Evolutionary conservation across 225 moss, liverwort and hornwort genomes (phyloP).

Genomic region (Takakia lepidozioides): DNA sequence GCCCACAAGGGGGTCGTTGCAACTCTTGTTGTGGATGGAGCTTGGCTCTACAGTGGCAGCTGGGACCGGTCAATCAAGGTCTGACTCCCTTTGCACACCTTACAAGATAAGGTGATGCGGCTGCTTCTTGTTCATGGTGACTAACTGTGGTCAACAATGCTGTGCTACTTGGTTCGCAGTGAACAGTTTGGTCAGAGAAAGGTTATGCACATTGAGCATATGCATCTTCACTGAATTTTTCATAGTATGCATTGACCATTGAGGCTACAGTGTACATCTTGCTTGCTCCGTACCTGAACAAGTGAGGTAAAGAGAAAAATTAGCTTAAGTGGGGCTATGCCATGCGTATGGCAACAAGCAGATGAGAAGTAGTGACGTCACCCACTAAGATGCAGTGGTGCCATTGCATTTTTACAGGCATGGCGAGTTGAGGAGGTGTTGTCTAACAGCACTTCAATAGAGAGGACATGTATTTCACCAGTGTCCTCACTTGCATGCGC

Average conservation of each 20-base stretch:
- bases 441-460: slow-evolving; percentile 13
- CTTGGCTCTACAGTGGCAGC: slow-evolving; percentile 79
- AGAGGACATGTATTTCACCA: slow-evolving; percentile 28
- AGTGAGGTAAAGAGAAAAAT: neutral
- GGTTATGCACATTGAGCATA: neutral
- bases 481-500: slow-evolving; percentile 28
- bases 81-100: slow-evolving; percentile 1
- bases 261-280: no score
- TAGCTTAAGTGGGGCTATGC: neutral
- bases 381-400: no score
- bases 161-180: slow-evolving; percentile 4
- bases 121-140: neutral
- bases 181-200: neutral
- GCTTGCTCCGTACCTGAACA: neutral
- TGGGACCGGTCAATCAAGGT: slow-evolving; percentile 91
- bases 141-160: neutral
- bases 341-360: neutral
- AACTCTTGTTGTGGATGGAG: slow-evolving; percentile 46
- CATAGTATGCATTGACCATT: neutral
- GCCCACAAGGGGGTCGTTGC: slow-evolving; percentile 74
- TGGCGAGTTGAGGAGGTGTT: slow-evolving; percentile 34
- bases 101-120: neutral
- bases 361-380: no score
- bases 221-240: neutral
- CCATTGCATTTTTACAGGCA: slow-evolving; percentile 26